Evolutionary conservation across 2,329 filamentous ascomycete genomes (phyloP).

Genomic region (Cordyceps javanica): DNA sequence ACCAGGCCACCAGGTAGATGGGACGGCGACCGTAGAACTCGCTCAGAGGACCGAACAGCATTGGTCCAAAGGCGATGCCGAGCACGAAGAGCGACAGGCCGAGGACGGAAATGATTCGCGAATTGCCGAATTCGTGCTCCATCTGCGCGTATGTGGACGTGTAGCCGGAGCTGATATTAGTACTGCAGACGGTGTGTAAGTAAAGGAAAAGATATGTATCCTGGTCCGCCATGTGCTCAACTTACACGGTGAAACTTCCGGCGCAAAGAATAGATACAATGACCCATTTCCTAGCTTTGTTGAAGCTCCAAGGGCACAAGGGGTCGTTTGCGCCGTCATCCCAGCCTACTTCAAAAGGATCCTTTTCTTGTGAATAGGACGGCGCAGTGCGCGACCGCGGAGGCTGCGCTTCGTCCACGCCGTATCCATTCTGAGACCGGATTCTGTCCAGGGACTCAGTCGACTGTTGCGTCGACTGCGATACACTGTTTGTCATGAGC

Average conservation of each 20-base stretch:
- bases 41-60: constrained; percentile 57
- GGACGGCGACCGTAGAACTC: constrained; percentile 79
- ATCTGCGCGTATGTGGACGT: constrained; percentile 76
- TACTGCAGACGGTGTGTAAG: constrained; percentile 42
- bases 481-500: neutral
- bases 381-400: neutral
- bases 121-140: constrained; percentile 65
- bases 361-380: constrained; percentile 24
- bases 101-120: constrained; percentile 66
- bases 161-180: constrained; percentile 83
- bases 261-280: constrained; percentile 69
- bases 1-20: constrained; percentile 71
- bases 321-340: constrained; percentile 67
- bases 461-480: constrained; percentile 7
- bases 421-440: constrained; percentile 40
- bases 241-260: constrained; percentile 78
- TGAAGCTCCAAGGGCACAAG: constrained; percentile 65
- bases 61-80: constrained; percentile 60
- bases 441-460: constrained; percentile 22
- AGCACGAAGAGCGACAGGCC: constrained; percentile 80
- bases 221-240: constrained; percentile 20
- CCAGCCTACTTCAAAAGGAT: constrained; percentile 65
- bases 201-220: neutral
- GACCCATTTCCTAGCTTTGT: constrained; percentile 64
- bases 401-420: constrained; percentile 28